These are phyloP conservation scores for Erysimum cheiranthoides DNA, from an alignment of 345 rosid species.

Conservation along the genomic window DNA sequence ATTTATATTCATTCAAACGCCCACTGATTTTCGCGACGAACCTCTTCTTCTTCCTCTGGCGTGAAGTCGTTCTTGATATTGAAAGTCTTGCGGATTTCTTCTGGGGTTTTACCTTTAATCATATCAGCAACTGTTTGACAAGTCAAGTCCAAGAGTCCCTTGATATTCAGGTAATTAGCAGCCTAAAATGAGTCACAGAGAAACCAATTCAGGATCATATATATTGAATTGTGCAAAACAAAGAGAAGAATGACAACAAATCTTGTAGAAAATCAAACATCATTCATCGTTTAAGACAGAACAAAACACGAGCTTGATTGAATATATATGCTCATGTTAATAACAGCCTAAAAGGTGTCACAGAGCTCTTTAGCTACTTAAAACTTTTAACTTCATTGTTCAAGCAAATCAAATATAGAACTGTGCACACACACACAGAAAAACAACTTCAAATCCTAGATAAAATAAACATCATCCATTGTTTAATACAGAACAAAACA, in stretches of 20 bases:
- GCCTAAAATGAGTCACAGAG: slow-evolving; percentile 47
- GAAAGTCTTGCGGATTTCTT: slow-evolving; percentile 67
- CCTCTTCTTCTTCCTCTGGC: slow-evolving; percentile 70
- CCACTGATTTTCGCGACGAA: slow-evolving; percentile 74
- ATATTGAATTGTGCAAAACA: neutral
- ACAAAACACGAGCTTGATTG: neutral
- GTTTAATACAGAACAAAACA: neutral
- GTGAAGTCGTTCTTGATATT: slow-evolving; percentile 66
- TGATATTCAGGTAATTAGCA: slow-evolving; percentile 70
- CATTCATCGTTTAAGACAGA: neutral
- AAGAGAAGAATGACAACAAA: neutral
- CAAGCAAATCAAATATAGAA: neutral
- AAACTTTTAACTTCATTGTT: too few species aligned
- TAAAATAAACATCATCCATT: neutral
- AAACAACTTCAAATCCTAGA: neutral
- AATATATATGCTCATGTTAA: neutral
- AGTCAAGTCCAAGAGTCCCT: slow-evolving; percentile 61
- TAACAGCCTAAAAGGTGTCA: too few species aligned
- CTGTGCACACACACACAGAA: neutral
- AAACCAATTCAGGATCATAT: neutral
- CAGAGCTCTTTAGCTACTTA: too few species aligned
- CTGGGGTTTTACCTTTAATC: slow-evolving; percentile 73
- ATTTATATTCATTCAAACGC: slow-evolving; percentile 53
- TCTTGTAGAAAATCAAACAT: neutral
- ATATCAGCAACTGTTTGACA: slow-evolving; percentile 74